These are phyloP conservation scores for Dendrobium nobile DNA, from an alignment of 106 monocot genomes.

Conservation along the genomic window DNA sequence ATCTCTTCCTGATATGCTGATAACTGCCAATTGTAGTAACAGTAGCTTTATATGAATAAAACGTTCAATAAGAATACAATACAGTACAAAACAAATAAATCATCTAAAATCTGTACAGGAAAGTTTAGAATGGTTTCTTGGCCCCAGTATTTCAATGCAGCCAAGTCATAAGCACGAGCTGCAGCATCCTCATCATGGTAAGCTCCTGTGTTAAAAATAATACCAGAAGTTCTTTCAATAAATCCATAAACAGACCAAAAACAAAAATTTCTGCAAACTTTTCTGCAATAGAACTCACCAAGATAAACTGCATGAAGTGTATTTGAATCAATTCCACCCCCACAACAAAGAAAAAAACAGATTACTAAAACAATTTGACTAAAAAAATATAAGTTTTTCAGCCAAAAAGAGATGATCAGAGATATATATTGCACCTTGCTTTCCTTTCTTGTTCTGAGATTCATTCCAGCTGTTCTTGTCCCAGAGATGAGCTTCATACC, in stretches of 20 bases:
- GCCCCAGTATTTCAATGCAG: slow-evolving; percentile 94
- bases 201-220: slow-evolving; percentile 38
- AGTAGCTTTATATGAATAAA: neutral
- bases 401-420: neutral
- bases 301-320: slow-evolving; percentile 60
- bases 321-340: neutral
- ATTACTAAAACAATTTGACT: neutral
- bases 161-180: slow-evolving; percentile 78
- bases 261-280: too few species aligned
- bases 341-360: neutral
- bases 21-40: slow-evolving; percentile 12
- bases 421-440: slow-evolving; percentile 37
- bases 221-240: neutral
- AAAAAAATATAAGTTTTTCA: neutral
- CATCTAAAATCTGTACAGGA: slow-evolving; percentile 37
- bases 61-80: neutral
- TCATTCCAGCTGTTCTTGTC: slow-evolving; percentile 78
- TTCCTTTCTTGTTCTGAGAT: slow-evolving; percentile 72
- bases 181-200: slow-evolving; percentile 79
- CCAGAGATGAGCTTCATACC: slow-evolving; percentile 76
- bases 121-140: slow-evolving; percentile 73
- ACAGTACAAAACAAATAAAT: too few species aligned
- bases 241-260: neutral
- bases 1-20: slow-evolving; percentile 32
- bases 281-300: slow-evolving; percentile 34